phyloP scores from a whole-genome alignment of 192 early-diverging fungal genomes.

The Backusella sp. region DNA sequence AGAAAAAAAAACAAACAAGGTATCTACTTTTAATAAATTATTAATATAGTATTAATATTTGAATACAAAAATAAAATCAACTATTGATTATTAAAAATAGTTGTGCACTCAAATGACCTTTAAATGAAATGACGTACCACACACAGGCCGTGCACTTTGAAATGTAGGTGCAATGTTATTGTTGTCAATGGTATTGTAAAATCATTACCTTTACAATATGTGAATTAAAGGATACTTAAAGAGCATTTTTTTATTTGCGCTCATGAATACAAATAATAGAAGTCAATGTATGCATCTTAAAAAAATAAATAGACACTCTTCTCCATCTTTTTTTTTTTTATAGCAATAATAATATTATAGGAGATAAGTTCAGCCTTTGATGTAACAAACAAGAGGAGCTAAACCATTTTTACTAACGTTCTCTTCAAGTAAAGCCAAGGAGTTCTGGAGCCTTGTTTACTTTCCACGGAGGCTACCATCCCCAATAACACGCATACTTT shows the following conservation, averaged over 20 bases:
- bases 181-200: neutral
- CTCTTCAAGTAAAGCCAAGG: neutral
- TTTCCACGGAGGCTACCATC: neutral
- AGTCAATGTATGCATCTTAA: neutral
- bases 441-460: neutral
- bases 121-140: neutral
- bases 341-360: too few relatives aligned
- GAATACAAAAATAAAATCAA: too few relatives aligned
- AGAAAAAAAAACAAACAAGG: too few relatives aligned
- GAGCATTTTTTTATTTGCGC: neutral
- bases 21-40: neutral
- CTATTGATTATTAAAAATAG: too few relatives aligned
- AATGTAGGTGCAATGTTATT: neutral
- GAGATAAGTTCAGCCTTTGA: too few relatives aligned
- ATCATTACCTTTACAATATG: neutral
- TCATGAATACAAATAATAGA: neutral
- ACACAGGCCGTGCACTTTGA: neutral
- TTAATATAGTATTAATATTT: neutral
- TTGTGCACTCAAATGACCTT: neutral
- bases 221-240: neutral
- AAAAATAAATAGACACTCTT: neutral
- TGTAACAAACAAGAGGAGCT: too few relatives aligned
- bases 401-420: too few relatives aligned
- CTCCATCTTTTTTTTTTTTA: too few relatives aligned
- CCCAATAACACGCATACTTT: neutral